These are phyloP conservation scores for Shiraia bambusicola DNA, from an alignment of 2,329 filamentous ascomycete genomes.

Conservation along the genomic window DNA sequence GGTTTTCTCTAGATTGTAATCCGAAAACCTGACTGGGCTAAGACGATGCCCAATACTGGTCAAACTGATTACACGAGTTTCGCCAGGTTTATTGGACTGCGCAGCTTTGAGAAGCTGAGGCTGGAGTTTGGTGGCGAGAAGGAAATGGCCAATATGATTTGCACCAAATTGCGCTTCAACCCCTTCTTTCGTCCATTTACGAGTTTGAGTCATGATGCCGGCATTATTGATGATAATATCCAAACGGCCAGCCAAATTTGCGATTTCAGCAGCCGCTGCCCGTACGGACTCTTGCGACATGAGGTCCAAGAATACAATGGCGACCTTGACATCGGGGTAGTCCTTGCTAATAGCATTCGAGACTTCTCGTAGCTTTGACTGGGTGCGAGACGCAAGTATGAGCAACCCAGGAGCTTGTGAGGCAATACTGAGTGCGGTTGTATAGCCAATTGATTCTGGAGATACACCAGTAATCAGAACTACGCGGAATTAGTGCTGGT, in stretches of 20 bases:
- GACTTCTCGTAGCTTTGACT: constrained; percentile 46
- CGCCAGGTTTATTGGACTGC: constrained; percentile 33
- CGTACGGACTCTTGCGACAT: constrained; percentile 41
- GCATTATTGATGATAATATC: constrained; percentile 52
- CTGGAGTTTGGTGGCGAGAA: constrained; percentile 49
- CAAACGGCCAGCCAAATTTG: constrained; percentile 33
- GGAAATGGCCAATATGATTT: constrained; percentile 52
- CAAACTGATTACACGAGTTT: constrained; percentile 32
- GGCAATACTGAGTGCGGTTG: constrained; percentile 29
- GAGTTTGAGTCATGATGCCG: constrained; percentile 39
- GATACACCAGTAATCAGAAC: constrained; percentile 45
- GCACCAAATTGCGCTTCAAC: constrained; percentile 52
- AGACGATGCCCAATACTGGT: constrained; percentile 33
- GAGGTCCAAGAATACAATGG: constrained; percentile 41
- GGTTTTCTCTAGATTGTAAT: constrained; percentile 45
- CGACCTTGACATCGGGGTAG: constrained; percentile 27
- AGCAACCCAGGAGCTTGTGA: constrained; percentile 31
- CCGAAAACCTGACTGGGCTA: constrained; percentile 45
- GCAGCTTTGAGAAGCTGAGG: constrained; percentile 39
- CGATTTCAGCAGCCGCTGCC: constrained; percentile 36
- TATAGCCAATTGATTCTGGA: constrained; percentile 34
- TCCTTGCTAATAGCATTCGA: constrained; percentile 37
- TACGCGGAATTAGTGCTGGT: constrained; percentile 6
- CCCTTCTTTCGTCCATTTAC: constrained; percentile 44
- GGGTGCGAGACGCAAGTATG: constrained; percentile 47